Conservation (phyloP, 1,284 basidiomycete species). For the Fomitopsis pinicola region DNA sequence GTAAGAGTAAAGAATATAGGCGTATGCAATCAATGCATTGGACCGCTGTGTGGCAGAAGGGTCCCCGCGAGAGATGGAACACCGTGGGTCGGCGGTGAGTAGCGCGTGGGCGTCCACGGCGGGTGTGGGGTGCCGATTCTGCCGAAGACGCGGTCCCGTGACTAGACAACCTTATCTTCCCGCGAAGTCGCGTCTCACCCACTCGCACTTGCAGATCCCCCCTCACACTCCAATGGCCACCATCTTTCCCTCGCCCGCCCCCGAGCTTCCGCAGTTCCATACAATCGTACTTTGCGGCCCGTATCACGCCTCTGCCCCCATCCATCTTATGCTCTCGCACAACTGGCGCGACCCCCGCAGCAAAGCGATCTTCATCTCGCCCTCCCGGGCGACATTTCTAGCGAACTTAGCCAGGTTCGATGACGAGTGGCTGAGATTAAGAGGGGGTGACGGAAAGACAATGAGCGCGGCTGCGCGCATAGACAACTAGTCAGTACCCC, state of each 20-base stretch:
- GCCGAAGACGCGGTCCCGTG: background rate
- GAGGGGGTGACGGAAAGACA: slow-evolving; percentile 41
- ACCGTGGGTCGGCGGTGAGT: background rate
- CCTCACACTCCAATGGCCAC: slow-evolving; percentile 14
- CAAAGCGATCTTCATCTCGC: slow-evolving; percentile 47
- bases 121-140: background rate
- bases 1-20: background rate
- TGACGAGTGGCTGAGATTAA: slow-evolving; percentile 49
- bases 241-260: slow-evolving; percentile 23
- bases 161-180: background rate
- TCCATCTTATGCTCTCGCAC: slow-evolving; percentile 46
- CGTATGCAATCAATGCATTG: background rate
- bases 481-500: slow-evolving; percentile 48
- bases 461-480: slow-evolving; percentile 40
- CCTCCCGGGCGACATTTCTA: slow-evolving; percentile 40
- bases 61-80: background rate
- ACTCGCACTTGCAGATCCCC: background rate
- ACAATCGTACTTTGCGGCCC: slow-evolving; percentile 30
- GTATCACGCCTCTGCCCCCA: slow-evolving; percentile 34
- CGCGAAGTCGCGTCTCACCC: background rate
- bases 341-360: slow-evolving; percentile 28
- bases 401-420: slow-evolving; percentile 41
- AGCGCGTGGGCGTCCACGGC: background rate
- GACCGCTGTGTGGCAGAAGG: background rate
- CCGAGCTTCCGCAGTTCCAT: slow-evolving; percentile 27